Conservation (phyloP, 257 asterid genomes). For the Primulina eburnea region DNA sequence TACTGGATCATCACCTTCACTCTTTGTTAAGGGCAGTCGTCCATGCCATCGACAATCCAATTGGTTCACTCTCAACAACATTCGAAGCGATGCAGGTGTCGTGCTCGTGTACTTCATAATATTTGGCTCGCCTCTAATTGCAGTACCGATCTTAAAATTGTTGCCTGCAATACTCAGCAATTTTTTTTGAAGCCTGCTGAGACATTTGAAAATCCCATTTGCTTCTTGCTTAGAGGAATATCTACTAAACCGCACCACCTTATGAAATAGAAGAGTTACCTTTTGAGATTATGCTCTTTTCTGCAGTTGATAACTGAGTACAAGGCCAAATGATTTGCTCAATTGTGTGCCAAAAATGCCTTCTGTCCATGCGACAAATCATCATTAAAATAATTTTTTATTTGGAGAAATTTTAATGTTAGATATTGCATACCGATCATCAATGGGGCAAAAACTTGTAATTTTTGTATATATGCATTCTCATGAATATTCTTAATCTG, state of each 20-base stretch:
- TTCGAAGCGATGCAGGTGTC: slow-evolving; percentile 84
- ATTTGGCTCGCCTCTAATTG: slow-evolving; percentile 11
- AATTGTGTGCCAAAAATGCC: not conserved
- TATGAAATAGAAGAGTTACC: not conserved
- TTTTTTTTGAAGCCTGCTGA: not conserved
- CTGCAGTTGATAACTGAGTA: not conserved
- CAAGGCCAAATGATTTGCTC: not conserved
- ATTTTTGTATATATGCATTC: too few relatives aligned
- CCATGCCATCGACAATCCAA: slow-evolving; percentile 76
- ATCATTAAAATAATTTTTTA: not conserved
- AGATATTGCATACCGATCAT: not conserved
- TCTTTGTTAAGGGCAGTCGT: slow-evolving; percentile 52
- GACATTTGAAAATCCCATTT: slow-evolving; percentile 10
- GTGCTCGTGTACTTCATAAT: slow-evolving; percentile 11
- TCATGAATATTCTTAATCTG: too few relatives aligned
- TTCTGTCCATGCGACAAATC: not conserved
- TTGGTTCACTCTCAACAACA: slow-evolving; percentile 73
- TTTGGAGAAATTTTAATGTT: too few relatives aligned
- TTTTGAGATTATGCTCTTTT: not conserved
- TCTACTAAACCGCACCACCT: not conserved
- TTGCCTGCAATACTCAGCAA: not conserved
- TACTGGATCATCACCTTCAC: slow-evolving; percentile 49
- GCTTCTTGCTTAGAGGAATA: slow-evolving; percentile 6
- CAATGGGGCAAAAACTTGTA: not conserved
- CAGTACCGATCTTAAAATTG: not conserved